Base-by-base conservation (phyloP, 2,329 filamentous ascomycete species). In the Raffaelea deltoideospora region DNA sequence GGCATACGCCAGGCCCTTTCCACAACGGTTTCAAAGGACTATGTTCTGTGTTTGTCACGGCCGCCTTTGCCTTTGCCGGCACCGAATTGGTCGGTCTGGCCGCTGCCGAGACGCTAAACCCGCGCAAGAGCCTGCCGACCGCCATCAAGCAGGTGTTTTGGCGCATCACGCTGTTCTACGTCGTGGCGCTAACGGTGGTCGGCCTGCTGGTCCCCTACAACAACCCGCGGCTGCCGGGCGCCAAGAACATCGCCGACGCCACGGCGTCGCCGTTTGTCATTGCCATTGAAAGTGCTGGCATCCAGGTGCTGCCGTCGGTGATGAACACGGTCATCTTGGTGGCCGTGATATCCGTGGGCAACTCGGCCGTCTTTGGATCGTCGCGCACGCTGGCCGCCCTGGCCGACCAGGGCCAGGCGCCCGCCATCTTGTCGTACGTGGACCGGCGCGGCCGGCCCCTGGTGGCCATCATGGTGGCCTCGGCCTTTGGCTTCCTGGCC, bases 241-340 rank as follows among this genome's bases (percentile, higher is more conserved):
- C 64, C 32, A 60, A 54, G 19, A 69, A 62, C 37, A 63, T 64
- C n/a, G 70, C 69, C 34, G 73, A 86, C 52, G 72, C 78, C 31
- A 73, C 75, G 20, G 80, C 85, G 1, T 93, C 85, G 3, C 88
- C 88, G 2, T 95, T 95, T 54, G 87, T 95, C 48, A 92, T 95
- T 49, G 84, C 87, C 43, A 93, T 94, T 47, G 65, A 80, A 46
- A 79, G 86, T 43, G 85, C 86, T 2, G 79, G 83, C 9, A 92
- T 95, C 48, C 60, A 72, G 30, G 77, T 79, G 3, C 69, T 95
- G 3, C 84, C 85, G 2, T 87, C 81, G 0, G 70, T 95, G 37
- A 92, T 95, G 80, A 95, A 96, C 56, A 76, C 75, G n/a, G 85
- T 95, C 42, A 94, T 95, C 53, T 75, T 95, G 51, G 75, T 93